These are phyloP conservation scores for Cyclocybe aegerita DNA, from an alignment of 768 basidiomycete genomes.

Conservation along the genomic window DNA sequence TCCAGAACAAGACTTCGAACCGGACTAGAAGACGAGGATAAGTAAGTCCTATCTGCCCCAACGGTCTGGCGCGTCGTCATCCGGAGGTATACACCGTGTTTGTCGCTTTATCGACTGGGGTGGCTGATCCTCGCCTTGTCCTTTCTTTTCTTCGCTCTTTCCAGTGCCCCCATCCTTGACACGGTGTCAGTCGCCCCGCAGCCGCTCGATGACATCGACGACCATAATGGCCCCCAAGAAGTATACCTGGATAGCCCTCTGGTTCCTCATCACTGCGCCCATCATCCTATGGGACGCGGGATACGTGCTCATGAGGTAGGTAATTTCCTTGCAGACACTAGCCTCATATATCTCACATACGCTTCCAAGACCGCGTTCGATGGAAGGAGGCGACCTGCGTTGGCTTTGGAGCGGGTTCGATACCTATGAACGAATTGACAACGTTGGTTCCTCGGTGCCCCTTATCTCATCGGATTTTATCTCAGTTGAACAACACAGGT, in stretches of 20 bases:
- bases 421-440: constrained; percentile 56
- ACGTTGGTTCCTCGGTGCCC: constrained; percentile 13
- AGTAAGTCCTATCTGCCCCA: constrained; percentile 2
- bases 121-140: too few relatives aligned
- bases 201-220: too few relatives aligned
- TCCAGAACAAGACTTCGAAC: constrained; percentile 2
- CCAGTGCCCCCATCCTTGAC: neutral
- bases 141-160: neutral
- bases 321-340: constrained; percentile 36
- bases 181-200: neutral
- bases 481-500: constrained; percentile 37
- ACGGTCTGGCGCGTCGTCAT: neutral
- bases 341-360: constrained; percentile 20
- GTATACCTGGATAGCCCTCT: constrained; percentile 48
- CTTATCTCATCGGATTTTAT: constrained; percentile 4
- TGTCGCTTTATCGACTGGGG: neutral
- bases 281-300: constrained; percentile 72
- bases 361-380: constrained; percentile 36
- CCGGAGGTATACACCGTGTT: neutral
- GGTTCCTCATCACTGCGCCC: constrained; percentile 59
- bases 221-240: constrained; percentile 28
- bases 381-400: constrained; percentile 71
- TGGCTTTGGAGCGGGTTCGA: constrained; percentile 84
- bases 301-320: constrained; percentile 43
- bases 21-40: constrained; percentile 8